Conservation (phyloP, 2,329 filamentous ascomycete genomes). For the Colletotrichum aenigma region DNA sequence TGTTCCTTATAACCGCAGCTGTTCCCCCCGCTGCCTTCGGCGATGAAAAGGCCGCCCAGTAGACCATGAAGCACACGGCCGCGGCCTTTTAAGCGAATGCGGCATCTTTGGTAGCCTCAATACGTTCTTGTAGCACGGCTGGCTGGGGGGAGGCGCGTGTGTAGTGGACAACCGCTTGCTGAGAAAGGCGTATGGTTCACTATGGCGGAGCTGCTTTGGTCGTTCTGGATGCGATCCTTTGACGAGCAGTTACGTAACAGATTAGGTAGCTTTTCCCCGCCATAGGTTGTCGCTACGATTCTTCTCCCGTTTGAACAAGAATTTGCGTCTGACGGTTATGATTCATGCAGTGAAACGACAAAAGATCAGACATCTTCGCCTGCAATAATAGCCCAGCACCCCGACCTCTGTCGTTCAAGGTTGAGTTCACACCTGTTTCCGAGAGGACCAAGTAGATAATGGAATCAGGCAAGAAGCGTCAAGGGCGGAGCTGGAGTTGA, state of each 20-base stretch:
- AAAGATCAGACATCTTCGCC: neutral
- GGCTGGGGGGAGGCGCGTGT: neutral
- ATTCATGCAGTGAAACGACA: neutral
- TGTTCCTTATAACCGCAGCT: too few relatives aligned
- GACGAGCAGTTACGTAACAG: neutral
- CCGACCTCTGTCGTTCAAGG: neutral
- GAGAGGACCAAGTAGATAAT: neutral
- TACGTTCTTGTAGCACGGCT: too few relatives aligned
- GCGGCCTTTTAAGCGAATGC: neutral
- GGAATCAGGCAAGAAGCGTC: neutral
- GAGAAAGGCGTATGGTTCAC: neutral
- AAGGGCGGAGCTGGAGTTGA: neutral
- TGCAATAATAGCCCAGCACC: neutral
- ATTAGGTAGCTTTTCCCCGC: neutral
- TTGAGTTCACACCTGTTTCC: neutral
- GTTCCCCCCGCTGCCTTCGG: too few relatives aligned
- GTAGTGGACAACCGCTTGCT: neutral
- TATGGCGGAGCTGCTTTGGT: neutral
- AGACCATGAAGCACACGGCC: neutral
- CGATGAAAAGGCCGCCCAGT: neutral
- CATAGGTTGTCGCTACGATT: neutral
- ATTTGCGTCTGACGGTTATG: neutral
- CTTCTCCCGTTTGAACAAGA: neutral
- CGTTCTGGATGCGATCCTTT: neutral
- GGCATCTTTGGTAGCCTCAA: neutral